Conservation (phyloP, 768 basidiomycete genomes). For the Tephrocybe sp. region DNA sequence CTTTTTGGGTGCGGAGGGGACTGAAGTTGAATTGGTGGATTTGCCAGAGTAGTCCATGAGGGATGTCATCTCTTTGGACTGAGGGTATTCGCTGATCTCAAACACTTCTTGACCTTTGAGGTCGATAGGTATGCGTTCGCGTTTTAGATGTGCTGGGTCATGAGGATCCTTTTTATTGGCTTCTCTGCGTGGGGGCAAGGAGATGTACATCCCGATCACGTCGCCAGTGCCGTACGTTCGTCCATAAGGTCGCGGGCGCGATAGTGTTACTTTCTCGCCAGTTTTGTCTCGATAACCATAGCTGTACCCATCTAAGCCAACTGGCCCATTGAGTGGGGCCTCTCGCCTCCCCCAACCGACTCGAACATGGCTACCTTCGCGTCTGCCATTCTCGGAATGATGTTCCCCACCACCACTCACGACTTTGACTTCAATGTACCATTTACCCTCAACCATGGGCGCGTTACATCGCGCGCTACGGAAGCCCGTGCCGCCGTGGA, state of each 20-base stretch:
- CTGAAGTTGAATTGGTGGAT: conserved; percentile 48
- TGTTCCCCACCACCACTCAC: conserved; percentile 69
- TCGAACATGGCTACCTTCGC: conserved; percentile 79
- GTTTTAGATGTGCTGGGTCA: conserved; percentile 80
- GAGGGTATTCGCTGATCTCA: conserved; percentile 86
- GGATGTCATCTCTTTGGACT: conserved; percentile 87
- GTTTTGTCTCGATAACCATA: conserved; percentile 91
- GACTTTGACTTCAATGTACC: conserved; percentile 93
- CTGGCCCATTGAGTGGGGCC: conserved; percentile 90
- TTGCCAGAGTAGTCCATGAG: conserved; percentile 79
- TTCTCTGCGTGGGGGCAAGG: conserved; percentile 66
- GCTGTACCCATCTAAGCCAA: conserved; percentile 90
- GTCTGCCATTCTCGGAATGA: conserved; percentile 41
- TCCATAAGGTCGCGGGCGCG: conserved; percentile 79
- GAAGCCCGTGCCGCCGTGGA: conserved; percentile 86
- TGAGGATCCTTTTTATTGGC: conserved; percentile 60
- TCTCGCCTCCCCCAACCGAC: conserved; percentile 93
- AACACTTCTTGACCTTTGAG: conserved; percentile 98
- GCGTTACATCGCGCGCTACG: conserved; percentile 88
- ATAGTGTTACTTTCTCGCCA: conserved; percentile 87
- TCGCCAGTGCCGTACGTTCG: conserved; percentile 75
- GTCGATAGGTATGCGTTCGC: conserved; percentile 91
- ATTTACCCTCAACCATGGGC: conserved; percentile 83
- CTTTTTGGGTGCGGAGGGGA: conserved; percentile 64
- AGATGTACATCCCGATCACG: conserved; percentile 92